Evolutionary conservation across 371 early-diverging fungal genomes (phyloP).

Genomic region (Zancudomyces culisetae): DNA sequence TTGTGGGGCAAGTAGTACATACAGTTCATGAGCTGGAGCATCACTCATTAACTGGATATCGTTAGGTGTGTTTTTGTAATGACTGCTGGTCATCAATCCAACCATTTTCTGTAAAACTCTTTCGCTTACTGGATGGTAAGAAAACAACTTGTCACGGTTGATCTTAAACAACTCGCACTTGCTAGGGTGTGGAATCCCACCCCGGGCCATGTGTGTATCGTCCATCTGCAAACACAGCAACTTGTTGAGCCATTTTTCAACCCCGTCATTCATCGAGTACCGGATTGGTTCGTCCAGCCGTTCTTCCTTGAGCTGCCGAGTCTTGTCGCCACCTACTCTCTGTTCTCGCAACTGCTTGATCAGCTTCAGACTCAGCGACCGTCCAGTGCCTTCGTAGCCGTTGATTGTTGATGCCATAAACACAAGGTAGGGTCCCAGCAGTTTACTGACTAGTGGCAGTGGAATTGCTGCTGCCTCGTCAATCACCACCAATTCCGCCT

Average conservation of each 20-base stretch:
- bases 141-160: conserved; percentile 90
- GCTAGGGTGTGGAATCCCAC: conserved; percentile 83
- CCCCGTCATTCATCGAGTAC: conserved; percentile 79
- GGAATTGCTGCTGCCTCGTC: conserved; percentile 99
- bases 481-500: conserved; percentile 94
- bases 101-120: conserved; percentile 93
- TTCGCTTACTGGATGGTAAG: conserved; percentile 89
- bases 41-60: conserved; percentile 97
- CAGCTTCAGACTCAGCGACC: conserved; percentile 89
- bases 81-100: conserved; percentile 91
- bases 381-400: conserved; percentile 99
- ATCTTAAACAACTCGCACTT: conserved; percentile 91
- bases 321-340: conserved; percentile 37
- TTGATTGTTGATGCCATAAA: conserved; percentile 98
- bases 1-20: conserved; percentile 85
- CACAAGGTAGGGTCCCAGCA: conserved; percentile 87
- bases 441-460: conserved; percentile 70
- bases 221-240: conserved; percentile 85
- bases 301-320: conserved; percentile 73
- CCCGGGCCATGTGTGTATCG: conserved; percentile 43
- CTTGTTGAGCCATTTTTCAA: conserved; percentile 94
- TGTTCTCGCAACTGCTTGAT: conserved; percentile 84
- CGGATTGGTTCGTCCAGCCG: conserved; percentile 90
- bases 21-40: conserved; percentile 94
- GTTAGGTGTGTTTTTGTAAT: conserved; percentile 99